Conservation (phyloP, 2,329 filamentous ascomycete genomes). For the Botryotinia calthae region DNA sequence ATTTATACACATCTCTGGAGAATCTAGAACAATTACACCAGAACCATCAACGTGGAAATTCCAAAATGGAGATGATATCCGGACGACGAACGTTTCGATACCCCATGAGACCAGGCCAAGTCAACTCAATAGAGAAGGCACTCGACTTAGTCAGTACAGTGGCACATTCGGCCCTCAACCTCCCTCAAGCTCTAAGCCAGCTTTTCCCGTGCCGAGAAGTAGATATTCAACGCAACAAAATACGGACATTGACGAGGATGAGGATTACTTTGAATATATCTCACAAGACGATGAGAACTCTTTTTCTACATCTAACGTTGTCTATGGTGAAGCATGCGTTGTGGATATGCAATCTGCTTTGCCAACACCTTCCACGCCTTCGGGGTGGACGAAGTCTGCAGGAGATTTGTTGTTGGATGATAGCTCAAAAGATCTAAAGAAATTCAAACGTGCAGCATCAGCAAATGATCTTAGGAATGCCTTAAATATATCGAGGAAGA, state of each 20-base stretch:
- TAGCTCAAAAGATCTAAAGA: not conserved
- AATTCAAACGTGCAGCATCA: conserved; percentile 27
- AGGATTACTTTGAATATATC: conserved; percentile 21
- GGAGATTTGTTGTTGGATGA: conserved; percentile 19
- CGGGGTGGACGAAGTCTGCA: conserved; percentile 28
- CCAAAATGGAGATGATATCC: conserved; percentile 24
- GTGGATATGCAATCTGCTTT: conserved; percentile 33
- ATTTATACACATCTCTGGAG: conserved; percentile 9
- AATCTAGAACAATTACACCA: conserved; percentile 5
- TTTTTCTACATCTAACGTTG: conserved; percentile 25
- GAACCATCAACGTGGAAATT: not conserved
- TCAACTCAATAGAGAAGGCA: not conserved
- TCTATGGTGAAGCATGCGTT: conserved; percentile 36
- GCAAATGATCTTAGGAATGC: conserved; percentile 21
- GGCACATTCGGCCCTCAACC: conserved; percentile 19
- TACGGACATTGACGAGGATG: conserved; percentile 20
- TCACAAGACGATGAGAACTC: conserved; percentile 20
- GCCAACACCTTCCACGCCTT: conserved; percentile 19
- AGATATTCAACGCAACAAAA: conserved; percentile 4
- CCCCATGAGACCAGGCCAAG: conserved; percentile 13
- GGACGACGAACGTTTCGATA: conserved; percentile 28
- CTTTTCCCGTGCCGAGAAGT: conserved; percentile 4
- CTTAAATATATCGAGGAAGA: not conserved
- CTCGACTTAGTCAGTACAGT: conserved; percentile 5
- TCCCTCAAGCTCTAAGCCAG: not conserved